Evolutionary conservation across 176 grass and related monocot species (phyloP).

Genomic region (Phoenix dactylifera): DNA sequence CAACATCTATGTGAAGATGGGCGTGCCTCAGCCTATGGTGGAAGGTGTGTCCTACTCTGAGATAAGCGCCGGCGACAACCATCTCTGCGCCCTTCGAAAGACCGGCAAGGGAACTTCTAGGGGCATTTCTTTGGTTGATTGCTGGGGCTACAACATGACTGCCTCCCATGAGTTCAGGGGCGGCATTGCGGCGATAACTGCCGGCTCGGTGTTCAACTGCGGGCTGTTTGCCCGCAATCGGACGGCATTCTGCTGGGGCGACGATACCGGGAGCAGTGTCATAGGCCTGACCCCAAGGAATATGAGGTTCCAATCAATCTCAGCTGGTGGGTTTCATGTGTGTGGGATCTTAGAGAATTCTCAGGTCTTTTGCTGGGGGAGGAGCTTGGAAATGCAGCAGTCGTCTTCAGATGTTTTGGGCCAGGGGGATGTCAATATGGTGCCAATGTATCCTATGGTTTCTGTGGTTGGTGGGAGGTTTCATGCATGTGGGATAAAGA

Average conservation of each 20-base stretch:
- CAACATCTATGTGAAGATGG: slow-evolving; percentile 86
- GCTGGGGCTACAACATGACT: slow-evolving; percentile 99
- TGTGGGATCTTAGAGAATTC: slow-evolving; percentile 87
- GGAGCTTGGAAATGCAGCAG: slow-evolving; percentile 82
- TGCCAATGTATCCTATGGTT: slow-evolving; percentile 92
- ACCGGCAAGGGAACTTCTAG: slow-evolving; percentile 18
- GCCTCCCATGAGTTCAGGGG: slow-evolving; percentile 38
- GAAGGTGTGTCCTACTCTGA: slow-evolving; percentile 64
- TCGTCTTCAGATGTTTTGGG: slow-evolving; percentile 44
- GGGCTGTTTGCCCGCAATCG: slow-evolving; percentile 54
- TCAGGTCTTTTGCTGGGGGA: slow-evolving; percentile 90
- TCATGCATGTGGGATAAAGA: slow-evolving; percentile 93
- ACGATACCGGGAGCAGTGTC: slow-evolving; percentile 68
- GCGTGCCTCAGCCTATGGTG: slow-evolving; percentile 87
- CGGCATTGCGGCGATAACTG: slow-evolving; percentile 41
- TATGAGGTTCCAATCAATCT: slow-evolving; percentile 65
- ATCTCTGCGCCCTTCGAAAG: slow-evolving; percentile 62
- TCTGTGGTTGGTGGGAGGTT: slow-evolving; percentile 76
- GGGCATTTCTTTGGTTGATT: slow-evolving; percentile 54
- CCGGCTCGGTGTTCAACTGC: slow-evolving; percentile 87
- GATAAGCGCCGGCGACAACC: slow-evolving; percentile 86
- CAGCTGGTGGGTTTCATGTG: slow-evolving; percentile 84
- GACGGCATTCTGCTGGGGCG: slow-evolving; percentile 89
- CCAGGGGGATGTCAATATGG: slow-evolving; percentile 71
- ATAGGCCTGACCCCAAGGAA: slow-evolving; percentile 53